Evolutionary conservation across 2,329 filamentous ascomycete species (phyloP), one percentile per base, ranked within the genome.

Genomic region (Fusarium succisae): DNA sequence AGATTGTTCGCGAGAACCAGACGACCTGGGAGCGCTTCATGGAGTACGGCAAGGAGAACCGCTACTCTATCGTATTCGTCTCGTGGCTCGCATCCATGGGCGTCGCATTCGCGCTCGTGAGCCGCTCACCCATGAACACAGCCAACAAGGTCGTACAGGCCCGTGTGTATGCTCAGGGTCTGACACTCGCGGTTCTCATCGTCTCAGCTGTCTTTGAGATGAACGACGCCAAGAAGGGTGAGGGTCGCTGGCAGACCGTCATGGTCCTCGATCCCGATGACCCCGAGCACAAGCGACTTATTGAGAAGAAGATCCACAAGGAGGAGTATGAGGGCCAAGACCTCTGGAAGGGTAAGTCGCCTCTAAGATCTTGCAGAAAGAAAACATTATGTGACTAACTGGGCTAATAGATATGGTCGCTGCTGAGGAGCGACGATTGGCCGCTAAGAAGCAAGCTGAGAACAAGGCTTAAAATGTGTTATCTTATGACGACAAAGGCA

Each of bases 101-200:
- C 67, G 83, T 92, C 47, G 92, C 94, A 9, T 89, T 96, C 75
- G 90, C 87, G 63, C 82, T 97, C 37, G 94, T 98, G 73, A 91
- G 92, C 79, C 90, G 94, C 72, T 94, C 94, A 81, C 91, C 89
- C 74, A 87, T 97, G 53, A 90, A 88, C 56, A 91, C 91, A 5
- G 85, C 89, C 69, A 95, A 98, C 87, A 98, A 98, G 88, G 86
- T 98, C 28, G 95, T 98, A 22, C 95, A 98, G 87, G 95, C 95
- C 30, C 92, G 95, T 89, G 93, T 98, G 74, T 98, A 98, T 84
- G 95, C 95, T 8, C 95, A 98, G 86, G 94, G 93, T 11, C 86
- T 97, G 77, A 97, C 95, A 10, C 86, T 98, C 53, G 93, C 92
- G 73, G 94, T 98, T 58, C 87, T 98, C 64, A 89, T 97, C 80